Evolutionary conservation across 2,329 filamentous ascomycete species (phyloP).

Genomic region (Fusarium tanahbumbuense): DNA sequence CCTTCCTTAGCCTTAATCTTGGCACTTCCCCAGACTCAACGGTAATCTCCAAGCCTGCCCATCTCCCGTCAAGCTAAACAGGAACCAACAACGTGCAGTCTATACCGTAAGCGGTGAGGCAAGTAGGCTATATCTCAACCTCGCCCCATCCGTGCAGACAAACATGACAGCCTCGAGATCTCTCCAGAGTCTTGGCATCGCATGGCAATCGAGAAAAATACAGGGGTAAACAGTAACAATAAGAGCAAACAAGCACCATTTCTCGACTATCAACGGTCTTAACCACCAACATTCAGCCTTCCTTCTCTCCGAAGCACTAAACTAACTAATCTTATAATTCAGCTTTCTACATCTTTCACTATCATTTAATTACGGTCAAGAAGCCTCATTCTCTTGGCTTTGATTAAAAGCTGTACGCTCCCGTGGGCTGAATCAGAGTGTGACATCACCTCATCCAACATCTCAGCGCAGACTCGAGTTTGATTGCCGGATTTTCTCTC

Average conservation of each 20-base stretch:
- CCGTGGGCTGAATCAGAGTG: slow-evolving; percentile 12
- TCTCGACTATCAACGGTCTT: neutral
- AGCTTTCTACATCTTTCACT: neutral
- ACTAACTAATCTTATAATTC: neutral
- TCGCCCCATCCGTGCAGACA: neutral
- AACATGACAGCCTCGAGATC: slow-evolving; percentile 4
- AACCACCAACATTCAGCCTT: neutral
- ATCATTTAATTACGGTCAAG: slow-evolving; percentile 5
- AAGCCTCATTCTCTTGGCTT: neutral
- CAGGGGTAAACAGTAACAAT: neutral
- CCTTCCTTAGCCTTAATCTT: neutral
- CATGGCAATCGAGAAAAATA: neutral
- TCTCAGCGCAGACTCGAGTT: slow-evolving; percentile 28
- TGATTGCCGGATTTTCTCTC: neutral
- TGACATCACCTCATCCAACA: slow-evolving; percentile 2
- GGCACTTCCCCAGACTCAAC: neutral
- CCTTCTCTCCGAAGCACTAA: neutral
- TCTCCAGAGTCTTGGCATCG: neutral
- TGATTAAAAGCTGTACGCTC: slow-evolving; percentile 16
- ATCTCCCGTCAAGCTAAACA: slow-evolving; percentile 4
- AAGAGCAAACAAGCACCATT: neutral
- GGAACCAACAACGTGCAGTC: slow-evolving; percentile 4
- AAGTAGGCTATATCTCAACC: slow-evolving; percentile 8
- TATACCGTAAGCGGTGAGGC: neutral
- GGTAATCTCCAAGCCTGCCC: neutral